Percentiles rank a stretch among this genome's conserved stretches.
phyloP scores from a whole-genome alignment of 2,329 filamentous ascomycete genomes.

The Colletotrichum gigasporum region DNA sequence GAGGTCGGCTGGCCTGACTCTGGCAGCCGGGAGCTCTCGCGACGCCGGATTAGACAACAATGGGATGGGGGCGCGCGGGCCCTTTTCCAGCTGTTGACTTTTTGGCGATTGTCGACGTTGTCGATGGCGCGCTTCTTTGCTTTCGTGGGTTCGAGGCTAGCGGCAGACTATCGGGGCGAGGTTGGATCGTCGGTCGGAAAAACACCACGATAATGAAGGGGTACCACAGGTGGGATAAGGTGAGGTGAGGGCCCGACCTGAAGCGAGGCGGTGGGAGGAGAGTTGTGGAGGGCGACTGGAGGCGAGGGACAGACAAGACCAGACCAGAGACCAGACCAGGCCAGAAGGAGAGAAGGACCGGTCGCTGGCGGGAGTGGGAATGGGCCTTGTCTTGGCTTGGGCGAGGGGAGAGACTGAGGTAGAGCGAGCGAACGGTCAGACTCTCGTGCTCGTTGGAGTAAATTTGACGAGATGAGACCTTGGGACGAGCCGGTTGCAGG shows the following conservation, averaged over 20 bases:
- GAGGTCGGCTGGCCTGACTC: not conserved
- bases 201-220: conserved; percentile 13
- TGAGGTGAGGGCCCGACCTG: conserved; percentile 20
- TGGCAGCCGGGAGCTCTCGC: not conserved
- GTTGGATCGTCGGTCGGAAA: conserved; percentile 21
- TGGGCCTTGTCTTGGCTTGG: conserved; percentile 30
- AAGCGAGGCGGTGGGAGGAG: conserved; percentile 25
- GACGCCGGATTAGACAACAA: conserved; percentile 12
- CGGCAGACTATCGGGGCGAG: conserved; percentile 24
- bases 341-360: conserved; percentile 25
- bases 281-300: conserved; percentile 13
- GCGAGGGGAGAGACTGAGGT: conserved; percentile 13
- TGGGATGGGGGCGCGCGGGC: conserved; percentile 2
- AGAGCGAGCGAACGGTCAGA: conserved; percentile 26
- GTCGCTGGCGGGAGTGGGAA: conserved; percentile 23
- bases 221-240: conserved; percentile 20
- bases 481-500: conserved; percentile 34
- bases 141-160: conserved; percentile 21
- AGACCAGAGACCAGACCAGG: not conserved
- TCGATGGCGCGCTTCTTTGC: conserved; percentile 17
- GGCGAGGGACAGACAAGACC: conserved; percentile 1
- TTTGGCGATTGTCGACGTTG: not conserved
- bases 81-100: conserved; percentile 9
- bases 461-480: conserved; percentile 37
- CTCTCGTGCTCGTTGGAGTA: conserved; percentile 26